phyloP scores from a whole-genome alignment of 345 rosid species.

The Camelina hispida region DNA sequence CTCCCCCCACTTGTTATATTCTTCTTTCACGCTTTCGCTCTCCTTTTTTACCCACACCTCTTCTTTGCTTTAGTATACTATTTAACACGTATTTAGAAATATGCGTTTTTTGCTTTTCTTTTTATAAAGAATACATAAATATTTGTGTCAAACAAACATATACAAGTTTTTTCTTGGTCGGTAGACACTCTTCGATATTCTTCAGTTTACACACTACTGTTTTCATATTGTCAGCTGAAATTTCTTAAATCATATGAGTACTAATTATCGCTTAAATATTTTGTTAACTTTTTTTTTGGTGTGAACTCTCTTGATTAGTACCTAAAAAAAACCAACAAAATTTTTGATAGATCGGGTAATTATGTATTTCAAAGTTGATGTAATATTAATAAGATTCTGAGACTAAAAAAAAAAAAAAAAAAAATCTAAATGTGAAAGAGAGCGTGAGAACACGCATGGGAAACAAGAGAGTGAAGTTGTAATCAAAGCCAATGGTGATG shows the following conservation, averaged over 20 bases:
- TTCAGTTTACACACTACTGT: too few species aligned
- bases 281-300: too few species aligned
- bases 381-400: too few species aligned
- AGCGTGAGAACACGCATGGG: constrained; percentile 40
- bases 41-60: constrained; percentile 37
- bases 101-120: not conserved
- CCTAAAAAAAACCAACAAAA: too few species aligned
- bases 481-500: constrained; percentile 37
- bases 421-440: not conserved
- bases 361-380: not conserved
- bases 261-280: too few species aligned
- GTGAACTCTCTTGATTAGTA: too few species aligned
- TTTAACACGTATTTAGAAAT: constrained; percentile 22
- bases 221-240: too few species aligned
- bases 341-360: too few species aligned
- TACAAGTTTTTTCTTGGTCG: not conserved
- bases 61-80: constrained; percentile 1
- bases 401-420: not conserved
- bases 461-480: constrained; percentile 28
- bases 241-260: too few species aligned
- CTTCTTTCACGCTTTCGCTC: constrained; percentile 34
- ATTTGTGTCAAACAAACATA: not conserved
- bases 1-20: constrained; percentile 37
- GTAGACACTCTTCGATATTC: not conserved
- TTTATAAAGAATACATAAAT: not conserved